Conservation (phyloP, 148 eudicot species). For the Chenopodium album region DNA sequence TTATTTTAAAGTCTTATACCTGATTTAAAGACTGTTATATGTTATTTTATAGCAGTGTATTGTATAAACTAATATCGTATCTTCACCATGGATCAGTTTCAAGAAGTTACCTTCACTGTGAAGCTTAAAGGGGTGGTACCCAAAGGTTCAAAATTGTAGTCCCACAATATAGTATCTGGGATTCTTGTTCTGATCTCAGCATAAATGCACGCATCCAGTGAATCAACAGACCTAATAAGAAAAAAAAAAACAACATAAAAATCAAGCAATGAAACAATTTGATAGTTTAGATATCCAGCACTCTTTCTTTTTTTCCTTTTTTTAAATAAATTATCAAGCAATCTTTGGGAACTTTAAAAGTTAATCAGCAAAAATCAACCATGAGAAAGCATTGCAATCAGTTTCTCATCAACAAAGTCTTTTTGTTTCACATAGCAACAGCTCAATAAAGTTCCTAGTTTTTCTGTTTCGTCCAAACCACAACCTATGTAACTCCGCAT, state of each 20-base stretch:
- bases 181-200: constrained; percentile 95
- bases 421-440: neutral
- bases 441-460: neutral
- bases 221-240: constrained; percentile 70
- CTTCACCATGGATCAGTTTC: neutral
- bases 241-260: neutral
- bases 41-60: neutral
- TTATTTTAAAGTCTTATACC: neutral
- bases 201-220: constrained; percentile 76
- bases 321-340: no score
- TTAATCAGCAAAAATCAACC: neutral
- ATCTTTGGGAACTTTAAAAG: neutral
- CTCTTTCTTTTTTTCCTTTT: neutral
- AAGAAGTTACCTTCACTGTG: constrained; percentile 74
- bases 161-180: constrained; percentile 91
- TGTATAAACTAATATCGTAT: neutral
- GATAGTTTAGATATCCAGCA: neutral
- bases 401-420: neutral
- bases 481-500: neutral
- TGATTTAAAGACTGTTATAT: neutral
- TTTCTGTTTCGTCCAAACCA: neutral
- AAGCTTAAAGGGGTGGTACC: constrained; percentile 86
- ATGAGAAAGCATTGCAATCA: neutral
- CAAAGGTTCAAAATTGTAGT: constrained; percentile 89
- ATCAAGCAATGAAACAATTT: neutral